A percentile compares a stretch with the other conserved stretches of the same genome.
phyloP scores from a whole-genome alignment of 73 alveolate genomes.

The Paramecium biaurelia region DNA sequence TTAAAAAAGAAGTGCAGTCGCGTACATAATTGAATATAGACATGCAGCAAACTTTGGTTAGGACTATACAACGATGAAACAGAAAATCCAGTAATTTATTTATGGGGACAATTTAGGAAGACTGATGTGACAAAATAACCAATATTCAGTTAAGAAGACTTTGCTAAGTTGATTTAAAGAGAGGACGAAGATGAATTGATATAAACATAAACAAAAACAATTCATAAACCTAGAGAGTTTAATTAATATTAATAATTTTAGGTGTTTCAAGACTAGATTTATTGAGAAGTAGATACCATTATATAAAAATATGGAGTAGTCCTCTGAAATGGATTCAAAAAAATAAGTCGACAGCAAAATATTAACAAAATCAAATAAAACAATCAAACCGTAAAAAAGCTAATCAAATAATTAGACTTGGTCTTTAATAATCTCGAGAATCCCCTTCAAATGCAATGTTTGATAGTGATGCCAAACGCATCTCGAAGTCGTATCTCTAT shows the following conservation, averaged over 20 bases:
- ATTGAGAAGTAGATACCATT: background rate
- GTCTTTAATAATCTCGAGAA: background rate
- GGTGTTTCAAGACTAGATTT: background rate
- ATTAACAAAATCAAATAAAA: background rate
- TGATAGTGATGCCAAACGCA: background rate
- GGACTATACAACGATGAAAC: background rate
- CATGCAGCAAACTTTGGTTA: background rate
- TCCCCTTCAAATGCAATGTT: background rate
- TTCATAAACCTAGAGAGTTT: background rate
- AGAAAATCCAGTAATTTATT: background rate
- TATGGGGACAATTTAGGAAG: background rate
- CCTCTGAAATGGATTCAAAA: background rate
- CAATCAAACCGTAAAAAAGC: background rate
- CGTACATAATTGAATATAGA: slow-evolving; percentile 9
- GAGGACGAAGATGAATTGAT: background rate
- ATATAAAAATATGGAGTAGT: background rate
- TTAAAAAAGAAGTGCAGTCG: background rate
- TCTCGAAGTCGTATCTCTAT: background rate
- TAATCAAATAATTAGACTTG: background rate
- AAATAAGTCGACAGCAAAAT: background rate
- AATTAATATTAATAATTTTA: background rate
- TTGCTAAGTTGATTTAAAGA: background rate
- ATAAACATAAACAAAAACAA: background rate
- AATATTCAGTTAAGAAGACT: slow-evolving; percentile 18
- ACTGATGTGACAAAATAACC: background rate